Evolutionary conservation across 441 rosid species (phyloP).

Genomic region (Theobroma grandiflorum): DNA sequence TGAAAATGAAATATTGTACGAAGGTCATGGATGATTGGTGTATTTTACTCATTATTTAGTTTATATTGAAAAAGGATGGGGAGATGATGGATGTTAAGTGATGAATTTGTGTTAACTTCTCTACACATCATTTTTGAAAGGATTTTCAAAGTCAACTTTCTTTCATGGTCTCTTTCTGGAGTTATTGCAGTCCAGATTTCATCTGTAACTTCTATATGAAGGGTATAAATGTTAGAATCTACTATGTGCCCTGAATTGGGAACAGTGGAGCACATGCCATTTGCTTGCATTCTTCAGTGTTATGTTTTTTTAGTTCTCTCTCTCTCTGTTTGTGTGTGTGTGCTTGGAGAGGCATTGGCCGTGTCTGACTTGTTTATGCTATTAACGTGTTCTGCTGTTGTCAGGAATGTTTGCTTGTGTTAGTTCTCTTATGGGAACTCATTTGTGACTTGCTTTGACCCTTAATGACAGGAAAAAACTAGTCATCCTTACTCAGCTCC

Average conservation of each 20-base stretch:
- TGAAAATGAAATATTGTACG: too few relatives aligned
- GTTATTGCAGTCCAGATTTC: neutral
- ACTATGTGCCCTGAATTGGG: neutral
- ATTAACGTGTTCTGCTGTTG: neutral
- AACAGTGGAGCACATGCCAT: neutral
- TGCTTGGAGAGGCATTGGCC: neutral
- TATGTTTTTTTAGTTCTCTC: neutral
- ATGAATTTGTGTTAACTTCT: neutral
- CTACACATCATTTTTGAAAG: neutral
- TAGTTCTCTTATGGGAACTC: neutral
- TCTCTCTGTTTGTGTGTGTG: neutral
- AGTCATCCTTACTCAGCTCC: constrained; percentile 19
- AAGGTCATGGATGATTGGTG: too few relatives aligned
- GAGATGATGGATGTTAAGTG: neutral
- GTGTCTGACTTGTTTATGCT: neutral
- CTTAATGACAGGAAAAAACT: constrained; percentile 13
- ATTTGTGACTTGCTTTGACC: constrained; percentile 25
- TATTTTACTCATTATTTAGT: neutral
- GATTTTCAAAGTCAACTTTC: neutral
- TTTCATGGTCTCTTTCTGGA: neutral
- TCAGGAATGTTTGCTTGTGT: neutral
- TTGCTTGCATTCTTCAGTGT: neutral
- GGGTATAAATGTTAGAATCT: neutral
- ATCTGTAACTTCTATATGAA: neutral
- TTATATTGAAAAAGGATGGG: neutral